These are phyloP conservation scores for Groenewaldozyma sp. DNA, from an alignment of 1,139 yeast genomes.

Conservation along the genomic window DNA sequence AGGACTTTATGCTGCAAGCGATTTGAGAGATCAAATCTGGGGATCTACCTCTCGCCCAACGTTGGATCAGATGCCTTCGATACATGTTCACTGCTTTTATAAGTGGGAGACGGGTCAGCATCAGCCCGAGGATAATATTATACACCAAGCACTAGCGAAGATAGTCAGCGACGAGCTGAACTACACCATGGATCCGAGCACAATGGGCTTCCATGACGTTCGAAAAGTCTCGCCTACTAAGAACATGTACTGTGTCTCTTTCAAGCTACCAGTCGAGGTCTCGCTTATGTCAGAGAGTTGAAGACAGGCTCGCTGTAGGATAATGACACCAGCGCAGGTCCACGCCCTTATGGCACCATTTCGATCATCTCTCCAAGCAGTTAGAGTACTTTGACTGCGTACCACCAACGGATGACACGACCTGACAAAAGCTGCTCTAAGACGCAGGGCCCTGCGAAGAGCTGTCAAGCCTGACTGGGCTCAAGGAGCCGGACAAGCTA, in stretches of 20 bases:
- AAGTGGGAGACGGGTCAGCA: slow-evolving; percentile 67
- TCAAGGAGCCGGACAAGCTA: no score
- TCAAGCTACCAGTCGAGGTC: slow-evolving; percentile 65
- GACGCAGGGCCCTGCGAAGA: no score
- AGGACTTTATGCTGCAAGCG: slow-evolving; percentile 46
- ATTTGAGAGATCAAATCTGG: neutral
- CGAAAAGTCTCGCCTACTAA: slow-evolving; percentile 95
- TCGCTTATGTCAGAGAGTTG: no score
- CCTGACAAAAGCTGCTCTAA: no score
- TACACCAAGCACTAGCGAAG: slow-evolving; percentile 52
- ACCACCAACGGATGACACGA: no score
- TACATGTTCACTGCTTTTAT: slow-evolving; percentile 90
- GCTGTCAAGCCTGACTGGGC: no score
- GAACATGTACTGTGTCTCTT: slow-evolving; percentile 87
- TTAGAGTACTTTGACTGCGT: no score
- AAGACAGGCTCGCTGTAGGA: no score
- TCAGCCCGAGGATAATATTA: slow-evolving; percentile 53
- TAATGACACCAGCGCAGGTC: no score
- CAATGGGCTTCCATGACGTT: slow-evolving; percentile 64
- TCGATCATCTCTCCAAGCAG: no score
- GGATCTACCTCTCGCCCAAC: no score
- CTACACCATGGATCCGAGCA: slow-evolving; percentile 36
- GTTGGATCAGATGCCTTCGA: slow-evolving; percentile 45
- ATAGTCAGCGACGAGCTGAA: slow-evolving; percentile 50
- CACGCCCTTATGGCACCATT: no score